These are phyloP conservation scores for Asparagopsis taxiformis DNA, from an alignment of 31 red algal species.

Conservation along the genomic window DNA sequence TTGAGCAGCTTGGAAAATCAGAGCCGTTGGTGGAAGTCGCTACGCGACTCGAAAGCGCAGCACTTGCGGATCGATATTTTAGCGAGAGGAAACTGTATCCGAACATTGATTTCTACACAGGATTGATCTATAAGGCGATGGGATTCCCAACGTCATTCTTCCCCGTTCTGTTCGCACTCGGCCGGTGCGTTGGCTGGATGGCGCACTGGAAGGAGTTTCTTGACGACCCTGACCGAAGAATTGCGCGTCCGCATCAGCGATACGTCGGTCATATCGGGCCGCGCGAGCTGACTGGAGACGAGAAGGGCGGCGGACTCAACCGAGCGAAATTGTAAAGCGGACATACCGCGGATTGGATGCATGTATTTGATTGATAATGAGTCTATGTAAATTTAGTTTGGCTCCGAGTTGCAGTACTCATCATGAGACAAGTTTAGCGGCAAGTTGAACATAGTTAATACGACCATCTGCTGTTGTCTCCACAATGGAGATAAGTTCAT, in stretches of 20 bases:
- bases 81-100: conserved; percentile 66
- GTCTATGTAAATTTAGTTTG: too few relatives aligned
- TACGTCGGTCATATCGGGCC: conserved; percentile 19
- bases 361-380: too few relatives aligned
- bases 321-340: too few relatives aligned
- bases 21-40: conserved; percentile 67
- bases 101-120: conserved; percentile 86
- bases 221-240: conserved; percentile 25
- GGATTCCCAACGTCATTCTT: conserved; percentile 65
- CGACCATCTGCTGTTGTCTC: conserved; percentile 64
- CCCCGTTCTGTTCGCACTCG: conserved; percentile 69
- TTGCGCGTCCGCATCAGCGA: conserved; percentile 36
- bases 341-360: too few relatives aligned
- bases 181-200: conserved; percentile 63
- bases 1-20: conserved; percentile 11
- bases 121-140: conserved; percentile 71
- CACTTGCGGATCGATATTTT: conserved; percentile 79
- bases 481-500: conserved; percentile 58
- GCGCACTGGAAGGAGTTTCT: conserved; percentile 63
- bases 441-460: conserved; percentile 73
- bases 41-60: conserved; percentile 40
- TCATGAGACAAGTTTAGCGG: conserved; percentile 37
- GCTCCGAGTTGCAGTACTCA: too few relatives aligned
- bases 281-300: conserved; percentile 18
- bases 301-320: too few relatives aligned